Percentiles rank a stretch among this genome's conserved stretches.
These are phyloP conservation scores for Kwoniella europaea DNA, from an alignment of 768 basidiomycete species.

Conservation along the genomic window DNA sequence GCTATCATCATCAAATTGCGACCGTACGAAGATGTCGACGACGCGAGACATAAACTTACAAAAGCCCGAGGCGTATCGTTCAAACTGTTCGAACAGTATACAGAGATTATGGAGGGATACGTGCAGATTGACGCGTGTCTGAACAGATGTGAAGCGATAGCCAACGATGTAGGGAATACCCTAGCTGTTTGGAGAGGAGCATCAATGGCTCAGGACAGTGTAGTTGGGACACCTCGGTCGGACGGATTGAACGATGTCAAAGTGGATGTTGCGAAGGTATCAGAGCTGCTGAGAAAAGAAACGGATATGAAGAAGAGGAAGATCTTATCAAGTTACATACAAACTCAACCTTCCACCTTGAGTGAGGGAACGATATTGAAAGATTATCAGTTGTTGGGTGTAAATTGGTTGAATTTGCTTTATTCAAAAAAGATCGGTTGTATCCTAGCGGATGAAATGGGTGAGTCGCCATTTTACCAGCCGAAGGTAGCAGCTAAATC, in stretches of 20 bases:
- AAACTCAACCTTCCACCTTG: conserved; percentile 73
- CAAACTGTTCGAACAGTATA: conserved; percentile 88
- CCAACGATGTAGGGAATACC: conserved; percentile 70
- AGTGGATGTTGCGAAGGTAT: conserved; percentile 54
- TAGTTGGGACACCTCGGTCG: conserved; percentile 42
- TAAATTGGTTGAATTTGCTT: conserved; percentile 93
- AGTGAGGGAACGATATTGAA: conserved; percentile 76
- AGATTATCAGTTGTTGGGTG: conserved; percentile 95
- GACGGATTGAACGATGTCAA: conserved; percentile 56
- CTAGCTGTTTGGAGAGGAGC: conserved; percentile 76
- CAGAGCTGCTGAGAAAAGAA: conserved; percentile 55
- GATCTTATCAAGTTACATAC: conserved; percentile 67
- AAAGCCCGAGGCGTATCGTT: conserved; percentile 92
- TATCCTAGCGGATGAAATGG: conserved; percentile 99
- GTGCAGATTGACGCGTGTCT: conserved; percentile 86
- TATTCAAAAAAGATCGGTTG: conserved; percentile 82
- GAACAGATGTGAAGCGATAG: conserved; percentile 84
- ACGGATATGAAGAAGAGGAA: conserved; percentile 49
- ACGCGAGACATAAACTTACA: conserved; percentile 77
- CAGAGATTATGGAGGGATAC: conserved; percentile 74
- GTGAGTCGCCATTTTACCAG: conserved; percentile 60
- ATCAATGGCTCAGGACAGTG: conserved; percentile 35
- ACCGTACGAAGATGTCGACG: conserved; percentile 77
- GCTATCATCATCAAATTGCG: conserved; percentile 74
- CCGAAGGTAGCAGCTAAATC: neutral